Evolutionary conservation across 805 yeast genomes (phyloP), one percentile per base, ranked within the genome.

Genomic region (Starmerella tilneyi): DNA sequence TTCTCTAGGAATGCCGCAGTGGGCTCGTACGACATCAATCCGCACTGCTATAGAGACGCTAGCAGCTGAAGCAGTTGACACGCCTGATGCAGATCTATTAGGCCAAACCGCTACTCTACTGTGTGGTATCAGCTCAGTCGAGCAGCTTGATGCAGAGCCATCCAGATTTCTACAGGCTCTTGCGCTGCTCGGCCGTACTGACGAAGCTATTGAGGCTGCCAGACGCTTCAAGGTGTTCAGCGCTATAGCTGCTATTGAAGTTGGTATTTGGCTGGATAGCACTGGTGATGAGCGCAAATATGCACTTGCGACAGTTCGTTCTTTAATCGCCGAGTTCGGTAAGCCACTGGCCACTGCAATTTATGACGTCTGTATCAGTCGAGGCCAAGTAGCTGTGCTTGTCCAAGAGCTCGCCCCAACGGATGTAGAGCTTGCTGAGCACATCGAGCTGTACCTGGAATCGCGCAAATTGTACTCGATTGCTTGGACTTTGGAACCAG

Each of bases 141-240:
- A 26, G 53, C 52, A 12, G 41, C 13, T 36, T 3, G 49, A n/a
- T 21, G 46, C 44, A 44, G 35, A 32, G 51, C 16, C 33, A 44
- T 15, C 33, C 29, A 19, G 38, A 33, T 21, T 65, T 59, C 36
- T 47, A 46, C 8, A 40, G 45, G 72, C 3, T 62, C 84, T 46
- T 69, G 79, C 11, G 57, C 67, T n/a, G 59, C 73, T 44, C 71
- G 72, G 7, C 65, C 73, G 15, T 3, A 11, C 43, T 1, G 46
- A 45, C 12, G 68, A 70, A 30, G 64, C 67, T 7, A 59, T 81
- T 19, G 63, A 64, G 7, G 68, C 85, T 23, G 75, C 85, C 0
- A 94, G 83, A 51, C 65, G 69, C 21, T 81, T 78, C 60, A 60
- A 65, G 15, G 94, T 86, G 58, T 70, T 79, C 54, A 65, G 73